These are phyloP conservation scores for Debaryomyces robertsiae DNA, from an alignment of 1,139 yeast species.

Conservation along the genomic window DNA sequence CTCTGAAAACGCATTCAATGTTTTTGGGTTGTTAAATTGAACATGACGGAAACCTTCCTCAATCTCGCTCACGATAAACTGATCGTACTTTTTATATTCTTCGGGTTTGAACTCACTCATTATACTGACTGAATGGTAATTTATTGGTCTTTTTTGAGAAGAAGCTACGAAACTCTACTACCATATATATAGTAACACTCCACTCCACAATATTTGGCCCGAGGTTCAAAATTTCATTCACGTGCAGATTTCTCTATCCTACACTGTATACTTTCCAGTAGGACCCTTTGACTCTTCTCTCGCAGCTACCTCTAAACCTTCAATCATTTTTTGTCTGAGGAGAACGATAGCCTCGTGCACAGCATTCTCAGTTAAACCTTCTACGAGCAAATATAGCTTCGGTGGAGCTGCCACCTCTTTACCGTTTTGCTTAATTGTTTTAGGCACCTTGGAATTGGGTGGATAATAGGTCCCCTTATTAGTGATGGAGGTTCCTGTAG, in stretches of 20 bases:
- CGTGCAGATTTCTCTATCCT: conserved; percentile 1
- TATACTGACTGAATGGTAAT: not conserved
- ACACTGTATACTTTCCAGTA: conserved; percentile 43
- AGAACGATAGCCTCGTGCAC: conserved; percentile 68
- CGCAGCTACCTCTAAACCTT: conserved; percentile 54
- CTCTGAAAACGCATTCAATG: conserved; percentile 61
- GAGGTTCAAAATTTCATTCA: conserved; percentile 5
- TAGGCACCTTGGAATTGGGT: conserved; percentile 50
- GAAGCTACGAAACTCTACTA: no score
- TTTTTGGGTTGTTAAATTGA: conserved; percentile 63
- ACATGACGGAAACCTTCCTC: conserved; percentile 58
- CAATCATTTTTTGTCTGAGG: conserved; percentile 61
- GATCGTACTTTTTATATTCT: conserved; percentile 35
- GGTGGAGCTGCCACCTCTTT: conserved; percentile 58
- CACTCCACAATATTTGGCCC: conserved; percentile 7
- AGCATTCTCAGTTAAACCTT: conserved; percentile 67
- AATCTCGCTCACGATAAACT: conserved; percentile 42
- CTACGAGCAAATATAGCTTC: conserved; percentile 76
- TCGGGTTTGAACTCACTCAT: conserved; percentile 21
- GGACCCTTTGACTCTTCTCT: conserved; percentile 43
- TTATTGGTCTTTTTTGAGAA: not conserved
- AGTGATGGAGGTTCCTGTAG: conserved; percentile 78
- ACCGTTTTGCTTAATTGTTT: conserved; percentile 29
- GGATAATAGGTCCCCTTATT: conserved; percentile 80
- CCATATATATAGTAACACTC: not conserved